phyloP scores from a whole-genome alignment of 805 yeast species.

The Metschnikowia reukaufii region DNA sequence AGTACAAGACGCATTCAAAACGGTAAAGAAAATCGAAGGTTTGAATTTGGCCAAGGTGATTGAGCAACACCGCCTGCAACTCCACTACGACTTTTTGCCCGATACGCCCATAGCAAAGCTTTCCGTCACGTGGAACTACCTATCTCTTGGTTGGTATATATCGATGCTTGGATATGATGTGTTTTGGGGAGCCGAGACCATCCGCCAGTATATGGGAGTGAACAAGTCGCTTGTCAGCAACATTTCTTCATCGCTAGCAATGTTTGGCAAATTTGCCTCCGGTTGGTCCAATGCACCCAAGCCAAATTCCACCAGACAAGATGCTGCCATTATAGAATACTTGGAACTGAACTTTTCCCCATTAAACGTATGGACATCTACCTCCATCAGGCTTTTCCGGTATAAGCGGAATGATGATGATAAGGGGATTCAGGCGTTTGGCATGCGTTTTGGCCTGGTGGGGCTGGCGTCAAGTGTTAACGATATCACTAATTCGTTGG shows the following conservation, averaged over 20 bases:
- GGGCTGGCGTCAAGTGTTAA: conserved; percentile 15
- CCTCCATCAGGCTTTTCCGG: conserved; percentile 51
- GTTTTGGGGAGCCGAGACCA: conserved; percentile 29
- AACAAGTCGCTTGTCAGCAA: conserved; percentile 41
- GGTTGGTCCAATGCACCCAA: conserved; percentile 30
- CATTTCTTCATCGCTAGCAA: conserved; percentile 33
- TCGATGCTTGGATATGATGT: conserved; percentile 63
- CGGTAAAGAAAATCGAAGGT: conserved; percentile 43
- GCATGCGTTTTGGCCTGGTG: conserved; percentile 14
- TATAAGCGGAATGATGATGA: conserved; percentile 28
- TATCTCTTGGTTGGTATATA: conserved; percentile 75
- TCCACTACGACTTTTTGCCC: conserved; percentile 44
- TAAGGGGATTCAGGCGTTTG: conserved; percentile 22
- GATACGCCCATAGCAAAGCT: conserved; percentile 44
- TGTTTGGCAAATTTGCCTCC: conserved; percentile 39
- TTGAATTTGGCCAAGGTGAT: conserved; percentile 30
- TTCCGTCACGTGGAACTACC: conserved; percentile 59
- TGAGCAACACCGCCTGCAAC: conserved; percentile 26
- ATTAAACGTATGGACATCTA: conserved; percentile 53
- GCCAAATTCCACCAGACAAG: conserved; percentile 6
- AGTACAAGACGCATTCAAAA: conserved; percentile 14
- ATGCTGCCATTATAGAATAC: conserved; percentile 19
- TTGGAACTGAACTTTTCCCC: conserved; percentile 31
- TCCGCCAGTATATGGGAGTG: conserved; percentile 19
- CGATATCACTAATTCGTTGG: conserved; percentile 50